Conservation (phyloP, 257 asterid species). For the Capsicum chinense region DNA sequence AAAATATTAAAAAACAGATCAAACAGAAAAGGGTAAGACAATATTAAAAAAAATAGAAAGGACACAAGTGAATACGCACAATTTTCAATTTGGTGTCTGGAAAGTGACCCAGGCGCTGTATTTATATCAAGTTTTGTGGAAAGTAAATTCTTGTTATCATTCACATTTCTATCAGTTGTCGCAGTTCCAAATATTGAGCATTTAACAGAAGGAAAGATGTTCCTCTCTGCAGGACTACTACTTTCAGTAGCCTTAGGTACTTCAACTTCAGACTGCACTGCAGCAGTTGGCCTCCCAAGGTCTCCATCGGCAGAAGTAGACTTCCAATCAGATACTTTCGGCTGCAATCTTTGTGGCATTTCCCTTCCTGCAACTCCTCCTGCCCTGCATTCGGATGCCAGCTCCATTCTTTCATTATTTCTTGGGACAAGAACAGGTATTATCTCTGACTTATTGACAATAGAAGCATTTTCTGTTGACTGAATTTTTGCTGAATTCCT, state of each 20-base stretch:
- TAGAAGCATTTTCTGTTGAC: conserved; percentile 50
- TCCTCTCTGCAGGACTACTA: conserved; percentile 51
- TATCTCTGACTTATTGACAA: conserved; percentile 68
- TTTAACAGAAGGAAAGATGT: conserved; percentile 49
- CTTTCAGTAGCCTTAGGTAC: conserved; percentile 52
- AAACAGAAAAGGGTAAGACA: conserved; percentile 27
- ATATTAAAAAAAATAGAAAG: conserved; percentile 27
- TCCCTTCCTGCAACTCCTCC: conserved; percentile 74
- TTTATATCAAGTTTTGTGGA: conserved; percentile 55
- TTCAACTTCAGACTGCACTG: conserved; percentile 58
- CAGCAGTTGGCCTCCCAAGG: conserved; percentile 51
- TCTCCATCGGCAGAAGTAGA: conserved; percentile 62
- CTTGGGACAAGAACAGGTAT: conserved; percentile 85
- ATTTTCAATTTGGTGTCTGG: conserved; percentile 58
- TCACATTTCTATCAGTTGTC: conserved; percentile 50
- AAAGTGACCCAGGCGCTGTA: conserved; percentile 45
- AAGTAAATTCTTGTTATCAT: conserved; percentile 54
- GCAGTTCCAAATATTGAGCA: conserved; percentile 48
- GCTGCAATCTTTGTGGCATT: conserved; percentile 59
- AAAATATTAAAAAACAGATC: conserved; percentile 11
- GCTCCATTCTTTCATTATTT: conserved; percentile 69
- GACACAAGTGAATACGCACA: conserved; percentile 50
- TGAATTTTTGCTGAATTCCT: conserved; percentile 69
- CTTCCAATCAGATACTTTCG: conserved; percentile 69
- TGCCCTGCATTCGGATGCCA: conserved; percentile 71